A percentile compares a stretch with the other conserved stretches of the same genome.
Conservation (phyloP, 192 early-diverging fungal species). For the Coemansia sp. region DNA sequence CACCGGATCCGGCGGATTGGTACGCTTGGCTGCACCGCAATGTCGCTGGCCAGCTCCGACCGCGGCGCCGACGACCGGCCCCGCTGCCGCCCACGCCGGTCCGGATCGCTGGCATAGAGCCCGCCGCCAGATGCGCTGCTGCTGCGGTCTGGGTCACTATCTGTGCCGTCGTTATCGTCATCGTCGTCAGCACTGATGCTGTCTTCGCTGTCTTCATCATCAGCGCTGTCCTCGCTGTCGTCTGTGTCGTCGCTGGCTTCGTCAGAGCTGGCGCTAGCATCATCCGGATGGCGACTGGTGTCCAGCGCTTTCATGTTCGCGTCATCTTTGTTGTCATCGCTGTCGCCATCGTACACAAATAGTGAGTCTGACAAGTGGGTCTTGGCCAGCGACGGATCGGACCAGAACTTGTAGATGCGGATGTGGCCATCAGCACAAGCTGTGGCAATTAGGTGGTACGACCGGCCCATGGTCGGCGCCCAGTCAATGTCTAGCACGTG, state of each 20-base stretch:
- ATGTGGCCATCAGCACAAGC: slow-evolving; percentile 49
- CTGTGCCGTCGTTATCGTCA: slow-evolving; percentile 8
- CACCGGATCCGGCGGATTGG: slow-evolving; percentile 50
- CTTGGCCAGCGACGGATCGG: slow-evolving; percentile 25
- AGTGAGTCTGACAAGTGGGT: slow-evolving; percentile 28
- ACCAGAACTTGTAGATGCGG: slow-evolving; percentile 56
- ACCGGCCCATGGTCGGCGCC: slow-evolving; percentile 59
- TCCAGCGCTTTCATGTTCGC: slow-evolving; percentile 10
- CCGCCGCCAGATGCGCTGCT: slow-evolving; percentile 5
- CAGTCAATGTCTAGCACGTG: slow-evolving; percentile 58
- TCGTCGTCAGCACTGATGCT: slow-evolving; percentile 9
- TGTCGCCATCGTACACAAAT: slow-evolving; percentile 39
- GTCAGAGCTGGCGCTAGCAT: slow-evolving; percentile 23
- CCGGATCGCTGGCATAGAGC: slow-evolving; percentile 6
- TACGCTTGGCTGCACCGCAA: slow-evolving; percentile 29
- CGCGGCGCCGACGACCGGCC: slow-evolving; percentile 21
- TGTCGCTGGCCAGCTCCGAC: slow-evolving; percentile 44
- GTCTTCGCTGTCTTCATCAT: slow-evolving; percentile 17
- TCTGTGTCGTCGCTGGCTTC: slow-evolving; percentile 11
- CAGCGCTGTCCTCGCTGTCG: slow-evolving; percentile 18
- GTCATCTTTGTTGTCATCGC: slow-evolving; percentile 6
- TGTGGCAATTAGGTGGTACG: slow-evolving; percentile 56
- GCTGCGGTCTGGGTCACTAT: slow-evolving; percentile 9
- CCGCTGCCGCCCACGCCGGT: not conserved
- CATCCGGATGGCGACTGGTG: not conserved